These are phyloP conservation scores for Symmetrospora coprosmae DNA, from an alignment of 768 basidiomycete species.

Conservation along the genomic window DNA sequence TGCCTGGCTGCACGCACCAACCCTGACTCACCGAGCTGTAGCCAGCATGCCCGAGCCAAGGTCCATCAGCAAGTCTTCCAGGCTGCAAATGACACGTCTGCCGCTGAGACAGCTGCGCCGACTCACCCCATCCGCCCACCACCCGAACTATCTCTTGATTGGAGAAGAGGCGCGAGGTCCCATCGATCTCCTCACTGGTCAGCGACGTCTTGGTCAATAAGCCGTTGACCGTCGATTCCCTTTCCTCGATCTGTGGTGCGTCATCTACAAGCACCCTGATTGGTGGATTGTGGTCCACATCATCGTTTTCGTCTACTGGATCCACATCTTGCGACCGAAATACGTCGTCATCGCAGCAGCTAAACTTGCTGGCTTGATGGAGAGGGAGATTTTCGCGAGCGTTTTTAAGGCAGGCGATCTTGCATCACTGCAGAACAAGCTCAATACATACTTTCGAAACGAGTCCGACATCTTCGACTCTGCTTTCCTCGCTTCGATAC, in stretches of 20 bases:
- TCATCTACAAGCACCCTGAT: background rate
- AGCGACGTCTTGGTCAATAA: too few relatives aligned
- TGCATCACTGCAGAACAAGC: too few relatives aligned
- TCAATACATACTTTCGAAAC: too few relatives aligned
- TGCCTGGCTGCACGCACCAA: too few relatives aligned
- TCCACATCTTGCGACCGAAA: background rate
- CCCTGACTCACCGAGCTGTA: too few relatives aligned
- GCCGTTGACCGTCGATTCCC: background rate
- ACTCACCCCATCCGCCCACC: background rate
- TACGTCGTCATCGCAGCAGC: background rate
- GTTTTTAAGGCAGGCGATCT: too few relatives aligned
- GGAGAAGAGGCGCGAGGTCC: background rate
- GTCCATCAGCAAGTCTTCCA: background rate
- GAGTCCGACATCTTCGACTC: too few relatives aligned
- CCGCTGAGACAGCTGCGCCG: background rate
- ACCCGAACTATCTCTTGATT: background rate
- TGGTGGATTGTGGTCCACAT: background rate
- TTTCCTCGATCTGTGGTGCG: background rate
- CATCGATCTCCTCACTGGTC: background rate
- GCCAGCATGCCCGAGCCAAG: too few relatives aligned
- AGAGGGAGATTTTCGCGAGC: background rate
- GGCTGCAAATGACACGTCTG: background rate
- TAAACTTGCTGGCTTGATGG: background rate
- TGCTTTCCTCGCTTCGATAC: too few relatives aligned
- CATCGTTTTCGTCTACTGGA: background rate